phyloP scores from a whole-genome alignment of 2,329 filamentous ascomycete genomes.

The Didymella glomerata region DNA sequence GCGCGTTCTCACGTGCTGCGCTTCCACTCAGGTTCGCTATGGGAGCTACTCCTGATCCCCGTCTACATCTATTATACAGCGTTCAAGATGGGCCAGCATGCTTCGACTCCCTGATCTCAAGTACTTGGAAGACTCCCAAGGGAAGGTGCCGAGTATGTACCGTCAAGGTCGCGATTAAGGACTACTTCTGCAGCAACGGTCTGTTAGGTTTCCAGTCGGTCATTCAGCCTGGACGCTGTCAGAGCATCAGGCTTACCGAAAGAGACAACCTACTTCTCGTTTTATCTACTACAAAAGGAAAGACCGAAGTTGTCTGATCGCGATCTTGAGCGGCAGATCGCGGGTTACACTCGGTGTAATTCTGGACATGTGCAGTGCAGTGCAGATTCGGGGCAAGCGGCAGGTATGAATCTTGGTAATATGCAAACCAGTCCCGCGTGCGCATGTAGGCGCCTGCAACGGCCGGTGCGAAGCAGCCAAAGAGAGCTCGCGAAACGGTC shows the following conservation, averaged over 20 bases:
- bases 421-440: conserved; percentile 18
- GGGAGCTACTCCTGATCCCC: not conserved
- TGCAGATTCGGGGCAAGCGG: conserved; percentile 8
- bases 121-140: not conserved
- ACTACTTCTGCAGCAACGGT: not conserved
- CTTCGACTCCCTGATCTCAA: not conserved
- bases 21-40: not conserved
- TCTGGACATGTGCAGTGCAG: conserved; percentile 6
- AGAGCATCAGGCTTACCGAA: not conserved
- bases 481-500: conserved; percentile 16
- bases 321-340: conserved; percentile 11
- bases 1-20: not conserved
- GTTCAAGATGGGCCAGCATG: not conserved
- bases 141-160: not conserved
- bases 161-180: not conserved
- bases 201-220: not conserved
- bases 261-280: not conserved
- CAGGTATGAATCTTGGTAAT: conserved; percentile 11
- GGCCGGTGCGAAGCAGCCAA: conserved; percentile 20
- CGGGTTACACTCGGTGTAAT: conserved; percentile 7
- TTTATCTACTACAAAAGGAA: not conserved
- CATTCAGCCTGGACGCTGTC: not conserved
- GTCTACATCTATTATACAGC: not conserved
- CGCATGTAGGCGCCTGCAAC: conserved; percentile 21
- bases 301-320: not conserved